These are phyloP conservation scores for Phytophthora nicotianae DNA, from an alignment of 352 stramenopile genomes.

Conservation along the genomic window DNA sequence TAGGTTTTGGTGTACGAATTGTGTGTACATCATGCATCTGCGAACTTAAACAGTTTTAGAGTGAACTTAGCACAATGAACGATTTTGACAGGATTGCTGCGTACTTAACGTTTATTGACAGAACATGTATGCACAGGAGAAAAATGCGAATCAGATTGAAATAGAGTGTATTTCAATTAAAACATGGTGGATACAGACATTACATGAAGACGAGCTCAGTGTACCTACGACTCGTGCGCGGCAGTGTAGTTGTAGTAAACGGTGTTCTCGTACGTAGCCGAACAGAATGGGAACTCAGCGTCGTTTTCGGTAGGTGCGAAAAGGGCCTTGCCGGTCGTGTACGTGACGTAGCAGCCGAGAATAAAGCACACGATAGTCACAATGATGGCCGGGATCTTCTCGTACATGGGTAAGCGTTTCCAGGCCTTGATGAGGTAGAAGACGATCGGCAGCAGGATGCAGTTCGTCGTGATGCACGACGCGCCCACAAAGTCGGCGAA, in stretches of 20 bases:
- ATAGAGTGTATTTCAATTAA: no score
- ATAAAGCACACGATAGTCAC: slow-evolving; percentile 29
- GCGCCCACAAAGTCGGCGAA: slow-evolving; percentile 26
- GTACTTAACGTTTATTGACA: no score
- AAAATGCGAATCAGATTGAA: no score
- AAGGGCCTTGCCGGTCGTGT: slow-evolving; percentile 25
- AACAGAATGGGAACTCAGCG: slow-evolving; percentile 24
- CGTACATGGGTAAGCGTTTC: slow-evolving; percentile 21
- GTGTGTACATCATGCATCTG: not conserved
- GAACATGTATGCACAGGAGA: no score
- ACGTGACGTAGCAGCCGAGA: slow-evolving; percentile 30
- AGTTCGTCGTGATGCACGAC: slow-evolving; percentile 32
- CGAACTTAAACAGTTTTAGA: not conserved
- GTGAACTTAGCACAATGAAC: no score
- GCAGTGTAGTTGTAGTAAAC: slow-evolving; percentile 32
- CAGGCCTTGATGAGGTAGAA: slow-evolving; percentile 34
- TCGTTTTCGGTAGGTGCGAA: slow-evolving; percentile 30
- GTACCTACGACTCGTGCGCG: slow-evolving; percentile 19
- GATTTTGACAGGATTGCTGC: not conserved
- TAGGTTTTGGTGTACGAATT: not conserved
- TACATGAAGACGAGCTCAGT: not conserved
- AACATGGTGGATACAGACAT: not conserved
- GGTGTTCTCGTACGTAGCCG: slow-evolving; percentile 19
- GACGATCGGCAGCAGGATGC: slow-evolving; percentile 27
- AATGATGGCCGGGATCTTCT: slow-evolving; percentile 26